Percentiles rank a stretch among this genome's conserved stretches.
Evolutionary conservation across 2,329 filamentous ascomycete species (phyloP).

Genomic region (Myriosclerotinia curreyana): DNA sequence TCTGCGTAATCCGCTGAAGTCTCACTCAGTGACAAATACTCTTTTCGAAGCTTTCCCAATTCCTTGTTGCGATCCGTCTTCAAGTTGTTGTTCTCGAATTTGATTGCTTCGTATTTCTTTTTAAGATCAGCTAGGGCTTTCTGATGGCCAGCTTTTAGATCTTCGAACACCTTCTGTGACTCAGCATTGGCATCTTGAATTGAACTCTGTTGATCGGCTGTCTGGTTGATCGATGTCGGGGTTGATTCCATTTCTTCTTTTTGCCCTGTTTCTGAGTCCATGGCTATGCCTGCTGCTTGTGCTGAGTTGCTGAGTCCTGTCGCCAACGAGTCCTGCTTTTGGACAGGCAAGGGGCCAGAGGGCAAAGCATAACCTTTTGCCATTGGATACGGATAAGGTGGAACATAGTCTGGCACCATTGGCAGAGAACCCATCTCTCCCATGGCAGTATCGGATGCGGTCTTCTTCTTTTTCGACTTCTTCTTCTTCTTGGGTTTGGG

Average conservation of each 20-base stretch:
- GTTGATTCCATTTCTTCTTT: not conserved
- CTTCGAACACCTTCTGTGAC: not conserved
- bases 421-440: not conserved
- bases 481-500: not conserved
- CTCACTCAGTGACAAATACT: not conserved
- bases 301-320: not conserved
- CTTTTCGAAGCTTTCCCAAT: conserved; percentile 4
- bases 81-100: conserved; percentile 11
- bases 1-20: too few species aligned
- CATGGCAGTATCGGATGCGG: not conserved
- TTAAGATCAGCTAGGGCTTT: not conserved
- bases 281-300: too few species aligned
- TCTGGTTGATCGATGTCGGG: not conserved
- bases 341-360: not conserved
- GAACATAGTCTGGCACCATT: not conserved
- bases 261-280: too few species aligned
- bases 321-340: too few species aligned
- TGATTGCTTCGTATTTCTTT: conserved; percentile 2
- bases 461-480: conserved; percentile 2
- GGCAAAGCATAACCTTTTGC: not conserved
- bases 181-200: not conserved
- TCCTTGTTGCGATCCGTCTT: conserved; percentile 9
- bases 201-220: not conserved
- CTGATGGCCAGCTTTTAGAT: not conserved
- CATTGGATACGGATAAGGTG: not conserved